phyloP scores from a whole-genome alignment of 179 eudicot species.

The Spinacia oleracea region DNA sequence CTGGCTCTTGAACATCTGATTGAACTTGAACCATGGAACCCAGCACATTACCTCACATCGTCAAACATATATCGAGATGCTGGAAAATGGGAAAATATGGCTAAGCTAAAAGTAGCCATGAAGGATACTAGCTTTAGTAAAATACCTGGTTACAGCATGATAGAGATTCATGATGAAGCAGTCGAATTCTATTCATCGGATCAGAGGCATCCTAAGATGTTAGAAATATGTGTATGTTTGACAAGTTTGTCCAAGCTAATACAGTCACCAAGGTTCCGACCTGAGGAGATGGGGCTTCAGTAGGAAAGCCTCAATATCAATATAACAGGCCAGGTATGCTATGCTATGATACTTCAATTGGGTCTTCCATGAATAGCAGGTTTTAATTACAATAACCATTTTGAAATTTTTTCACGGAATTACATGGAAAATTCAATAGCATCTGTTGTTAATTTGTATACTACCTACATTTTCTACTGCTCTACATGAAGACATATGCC shows the following conservation, averaged over 20 bases:
- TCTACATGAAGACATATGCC: too few species aligned
- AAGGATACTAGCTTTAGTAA: conserved; percentile 57
- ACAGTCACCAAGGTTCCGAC: conserved; percentile 26
- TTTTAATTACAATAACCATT: too few species aligned
- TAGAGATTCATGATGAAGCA: conserved; percentile 55
- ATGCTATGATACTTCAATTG: not conserved
- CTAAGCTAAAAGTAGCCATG: conserved; percentile 59
- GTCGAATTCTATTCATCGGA: conserved; percentile 68
- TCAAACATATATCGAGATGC: conserved; percentile 68
- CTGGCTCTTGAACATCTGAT: conserved; percentile 54
- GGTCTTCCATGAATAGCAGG: not conserved
- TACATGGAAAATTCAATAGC: not conserved
- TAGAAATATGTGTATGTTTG: conserved; percentile 51
- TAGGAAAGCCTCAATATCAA: conserved; percentile 26
- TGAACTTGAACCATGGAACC: conserved; percentile 69
- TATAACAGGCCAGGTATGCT: not conserved
- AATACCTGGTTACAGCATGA: conserved; percentile 65
- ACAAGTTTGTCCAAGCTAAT: conserved; percentile 43
- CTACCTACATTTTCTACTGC: too few species aligned
- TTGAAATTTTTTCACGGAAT: too few species aligned
- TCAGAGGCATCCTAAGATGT: conserved; percentile 55
- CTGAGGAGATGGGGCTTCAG: conserved; percentile 33
- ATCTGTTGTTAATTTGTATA: too few species aligned
- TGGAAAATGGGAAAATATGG: conserved; percentile 56
- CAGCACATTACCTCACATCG: conserved; percentile 59